These are phyloP conservation scores for Trichaptum fuscoviolaceum DNA, from an alignment of 768 basidiomycete genomes.

Conservation along the genomic window DNA sequence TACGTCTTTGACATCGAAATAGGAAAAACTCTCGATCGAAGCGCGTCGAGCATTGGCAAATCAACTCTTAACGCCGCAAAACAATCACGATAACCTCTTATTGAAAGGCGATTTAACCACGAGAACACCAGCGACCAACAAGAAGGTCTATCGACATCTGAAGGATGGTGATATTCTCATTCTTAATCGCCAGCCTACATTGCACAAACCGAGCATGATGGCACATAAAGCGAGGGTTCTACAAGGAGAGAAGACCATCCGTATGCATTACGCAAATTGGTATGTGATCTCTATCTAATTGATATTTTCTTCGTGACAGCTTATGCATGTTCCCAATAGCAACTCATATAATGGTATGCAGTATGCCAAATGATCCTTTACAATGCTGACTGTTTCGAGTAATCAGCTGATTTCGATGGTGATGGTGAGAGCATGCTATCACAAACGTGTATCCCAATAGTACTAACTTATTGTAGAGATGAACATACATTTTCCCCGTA, in stretches of 20 bases:
- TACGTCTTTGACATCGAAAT: constrained; percentile 3
- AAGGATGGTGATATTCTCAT: constrained; percentile 93
- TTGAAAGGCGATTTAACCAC: constrained; percentile 61
- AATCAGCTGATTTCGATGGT: constrained; percentile 83
- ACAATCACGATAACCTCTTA: constrained; percentile 40
- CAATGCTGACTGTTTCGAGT: constrained; percentile 10
- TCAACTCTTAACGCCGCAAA: constrained; percentile 86
- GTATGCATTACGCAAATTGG: constrained; percentile 99
- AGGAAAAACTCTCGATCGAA: constrained; percentile 85
- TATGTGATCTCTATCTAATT: constrained; percentile 25
- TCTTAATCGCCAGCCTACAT: constrained; percentile 94
- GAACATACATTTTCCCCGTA: constrained; percentile 99
- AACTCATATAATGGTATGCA: constrained; percentile 92
- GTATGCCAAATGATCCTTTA: constrained; percentile 12
- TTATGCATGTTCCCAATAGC: constrained; percentile 36
- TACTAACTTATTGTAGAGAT: constrained; percentile 59
- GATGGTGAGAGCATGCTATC: constrained; percentile 50
- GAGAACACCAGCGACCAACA: constrained; percentile 77
- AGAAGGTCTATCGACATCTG: constrained; percentile 96
- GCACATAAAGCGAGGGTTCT: constrained; percentile 88
- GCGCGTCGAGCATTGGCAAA: constrained; percentile 94
- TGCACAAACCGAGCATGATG: constrained; percentile 99
- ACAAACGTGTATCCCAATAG: constrained; percentile 10
- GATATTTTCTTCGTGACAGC: constrained; percentile 8
- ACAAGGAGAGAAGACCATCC: constrained; percentile 95